Evolutionary conservation across 805 yeast species (phyloP).

Genomic region (Candida ipomoeae): DNA sequence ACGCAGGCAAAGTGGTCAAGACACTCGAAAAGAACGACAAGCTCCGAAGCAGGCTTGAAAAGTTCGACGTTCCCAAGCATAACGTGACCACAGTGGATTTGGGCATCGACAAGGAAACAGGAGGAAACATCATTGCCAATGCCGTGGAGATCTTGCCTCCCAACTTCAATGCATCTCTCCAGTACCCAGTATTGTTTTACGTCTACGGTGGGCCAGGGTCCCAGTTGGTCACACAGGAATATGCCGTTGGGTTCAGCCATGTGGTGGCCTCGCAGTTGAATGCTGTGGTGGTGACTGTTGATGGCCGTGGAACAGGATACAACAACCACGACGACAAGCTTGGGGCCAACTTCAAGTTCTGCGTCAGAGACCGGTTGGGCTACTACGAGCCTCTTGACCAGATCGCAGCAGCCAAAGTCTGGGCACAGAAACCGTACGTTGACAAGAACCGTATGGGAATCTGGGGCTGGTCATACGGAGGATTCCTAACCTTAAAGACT

Average conservation of each 20-base stretch:
- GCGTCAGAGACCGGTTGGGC: constrained; percentile 81
- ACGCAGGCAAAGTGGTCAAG: constrained; percentile 28
- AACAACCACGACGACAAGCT: constrained; percentile 55
- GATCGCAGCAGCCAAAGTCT: constrained; percentile 73
- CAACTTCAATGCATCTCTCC: constrained; percentile 53
- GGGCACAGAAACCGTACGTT: constrained; percentile 61
- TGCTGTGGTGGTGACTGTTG: constrained; percentile 89
- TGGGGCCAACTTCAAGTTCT: constrained; percentile 55
- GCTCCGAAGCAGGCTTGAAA: constrained; percentile 33
- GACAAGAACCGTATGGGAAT: constrained; percentile 68
- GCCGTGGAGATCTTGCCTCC: constrained; percentile 75
- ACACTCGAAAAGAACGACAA: constrained; percentile 46
- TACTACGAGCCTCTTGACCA: constrained; percentile 82
- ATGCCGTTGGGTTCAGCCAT: constrained; percentile 61
- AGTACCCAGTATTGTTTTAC: constrained; percentile 84
- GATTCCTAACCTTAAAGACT: constrained; percentile 85
- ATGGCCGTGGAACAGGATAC: constrained; percentile 95
- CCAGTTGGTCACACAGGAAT: constrained; percentile 67
- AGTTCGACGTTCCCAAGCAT: constrained; percentile 56
- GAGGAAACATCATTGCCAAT: constrained; percentile 50
- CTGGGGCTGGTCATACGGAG: constrained; percentile 99
- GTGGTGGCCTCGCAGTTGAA: constrained; percentile 72
- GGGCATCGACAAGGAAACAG: constrained; percentile 45
- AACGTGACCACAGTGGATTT: constrained; percentile 51
- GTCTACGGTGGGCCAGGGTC: constrained; percentile 97